Evolutionary conservation across 2,329 filamentous ascomycete species (phyloP).

Genomic region (Aspergillus aculeatus): DNA sequence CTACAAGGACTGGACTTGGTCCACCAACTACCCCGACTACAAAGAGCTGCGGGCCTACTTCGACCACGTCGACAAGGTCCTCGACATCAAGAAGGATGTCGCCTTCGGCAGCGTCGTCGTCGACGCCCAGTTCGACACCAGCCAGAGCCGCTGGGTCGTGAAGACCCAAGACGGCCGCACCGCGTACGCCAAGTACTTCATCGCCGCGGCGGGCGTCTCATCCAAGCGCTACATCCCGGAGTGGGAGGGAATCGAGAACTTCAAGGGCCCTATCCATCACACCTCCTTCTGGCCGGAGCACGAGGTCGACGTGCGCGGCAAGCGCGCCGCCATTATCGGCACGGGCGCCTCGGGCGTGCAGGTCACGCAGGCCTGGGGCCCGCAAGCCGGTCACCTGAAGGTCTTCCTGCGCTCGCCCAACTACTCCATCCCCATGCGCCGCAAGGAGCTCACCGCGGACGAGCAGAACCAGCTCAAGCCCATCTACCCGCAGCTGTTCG

Average conservation of each 20-base stretch:
- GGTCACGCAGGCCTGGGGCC: constrained; percentile 22
- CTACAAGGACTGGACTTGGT: constrained; percentile 48
- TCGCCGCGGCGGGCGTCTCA: constrained; percentile 49
- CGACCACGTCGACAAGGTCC: constrained; percentile 45
- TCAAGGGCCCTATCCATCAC: constrained; percentile 55
- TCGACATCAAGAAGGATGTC: constrained; percentile 46
- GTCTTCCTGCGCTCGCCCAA: constrained; percentile 28
- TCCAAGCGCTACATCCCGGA: constrained; percentile 45
- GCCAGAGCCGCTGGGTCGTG: constrained; percentile 44
- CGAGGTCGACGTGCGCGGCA: constrained; percentile 25
- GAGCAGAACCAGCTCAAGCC: constrained; percentile 15
- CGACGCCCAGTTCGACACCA: constrained; percentile 42
- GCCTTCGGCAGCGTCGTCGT: constrained; percentile 48
- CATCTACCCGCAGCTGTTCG: constrained; percentile 17
- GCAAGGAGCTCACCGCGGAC: constrained; percentile 16
- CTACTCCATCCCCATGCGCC: constrained; percentile 26
- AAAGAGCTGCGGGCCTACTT: constrained; percentile 49
- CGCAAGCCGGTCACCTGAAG: constrained; percentile 16
- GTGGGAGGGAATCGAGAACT: constrained; percentile 41
- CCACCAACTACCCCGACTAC: constrained; percentile 27
- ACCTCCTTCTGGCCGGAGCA: constrained; percentile 49
- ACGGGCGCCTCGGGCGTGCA: constrained; percentile 47
- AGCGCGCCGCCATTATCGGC: constrained; percentile 44
- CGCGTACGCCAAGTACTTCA: constrained; percentile 44
- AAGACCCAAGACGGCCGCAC: constrained; percentile 43